A percentile compares a stretch with the other conserved stretches of the same genome.
phyloP scores from a whole-genome alignment of 371 early-diverging fungal species.

The Apophysomyces variabilis region DNA sequence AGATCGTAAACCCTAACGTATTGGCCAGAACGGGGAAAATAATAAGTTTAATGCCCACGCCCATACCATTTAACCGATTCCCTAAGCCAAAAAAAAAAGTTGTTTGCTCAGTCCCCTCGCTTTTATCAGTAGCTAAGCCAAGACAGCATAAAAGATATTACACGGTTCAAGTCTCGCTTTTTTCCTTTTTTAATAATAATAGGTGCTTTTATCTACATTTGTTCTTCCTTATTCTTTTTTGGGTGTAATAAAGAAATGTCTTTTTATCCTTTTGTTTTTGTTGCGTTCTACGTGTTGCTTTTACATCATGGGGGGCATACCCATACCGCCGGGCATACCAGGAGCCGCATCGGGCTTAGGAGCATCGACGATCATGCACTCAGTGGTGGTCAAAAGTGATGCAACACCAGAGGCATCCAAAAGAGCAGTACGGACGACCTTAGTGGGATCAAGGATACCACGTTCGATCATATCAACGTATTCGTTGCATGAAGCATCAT shows the following conservation, averaged over 20 bases:
- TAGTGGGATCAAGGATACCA: slow-evolving; percentile 97
- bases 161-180: no score
- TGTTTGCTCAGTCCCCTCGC: no score
- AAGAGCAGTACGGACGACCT: slow-evolving; percentile 96
- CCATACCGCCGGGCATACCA: slow-evolving; percentile 32
- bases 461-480: slow-evolving; percentile 95
- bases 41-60: no score
- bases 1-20: no score
- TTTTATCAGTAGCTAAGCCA: no score
- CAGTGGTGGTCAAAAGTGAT: slow-evolving; percentile 93
- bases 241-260: slow-evolving; percentile 4
- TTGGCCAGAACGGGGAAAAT: no score
- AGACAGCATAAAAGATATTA: no score
- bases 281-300: not conserved
- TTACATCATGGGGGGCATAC: slow-evolving; percentile 47
- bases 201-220: not conserved
- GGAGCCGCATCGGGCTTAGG: slow-evolving; percentile 55
- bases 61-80: no score
- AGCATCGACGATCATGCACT: slow-evolving; percentile 97
- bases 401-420: slow-evolving; percentile 97
- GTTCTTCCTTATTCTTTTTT: not conserved
- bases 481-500: slow-evolving; percentile 89
- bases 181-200: no score
- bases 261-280: not conserved
- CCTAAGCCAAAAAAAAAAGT: no score